phyloP scores from a whole-genome alignment of 345 rosid species.

The Salix udensis region DNA sequence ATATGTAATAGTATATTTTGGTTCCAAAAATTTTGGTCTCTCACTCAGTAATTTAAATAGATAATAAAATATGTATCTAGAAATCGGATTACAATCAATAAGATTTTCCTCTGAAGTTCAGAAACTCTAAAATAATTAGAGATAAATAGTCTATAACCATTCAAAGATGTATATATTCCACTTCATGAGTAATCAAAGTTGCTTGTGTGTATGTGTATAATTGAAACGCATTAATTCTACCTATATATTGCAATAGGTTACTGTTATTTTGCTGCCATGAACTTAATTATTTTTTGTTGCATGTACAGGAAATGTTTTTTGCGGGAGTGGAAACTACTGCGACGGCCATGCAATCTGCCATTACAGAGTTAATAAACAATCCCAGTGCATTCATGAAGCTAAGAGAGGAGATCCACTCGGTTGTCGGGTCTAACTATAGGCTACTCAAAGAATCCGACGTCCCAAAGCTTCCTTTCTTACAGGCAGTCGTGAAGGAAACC shows the following conservation, averaged over 20 bases:
- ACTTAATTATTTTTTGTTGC: background rate
- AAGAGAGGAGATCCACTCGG: slow-evolving; percentile 1
- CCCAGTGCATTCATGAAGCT: background rate
- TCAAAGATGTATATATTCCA: too few relatives aligned
- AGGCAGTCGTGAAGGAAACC: slow-evolving; percentile 39
- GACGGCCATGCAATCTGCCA: slow-evolving; percentile 12
- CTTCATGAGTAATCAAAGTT: background rate
- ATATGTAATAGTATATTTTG: too few relatives aligned
- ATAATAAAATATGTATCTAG: background rate
- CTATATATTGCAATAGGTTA: background rate
- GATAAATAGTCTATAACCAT: too few relatives aligned
- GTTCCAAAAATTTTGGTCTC: too few relatives aligned
- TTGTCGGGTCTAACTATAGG: slow-evolving; percentile 1
- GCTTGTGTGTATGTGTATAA: too few relatives aligned
- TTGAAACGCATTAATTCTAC: too few relatives aligned
- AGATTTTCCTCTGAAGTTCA: background rate
- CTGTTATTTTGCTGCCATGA: background rate
- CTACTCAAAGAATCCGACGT: slow-evolving; percentile 40
- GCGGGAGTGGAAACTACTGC: slow-evolving; percentile 12
- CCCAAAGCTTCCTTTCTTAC: slow-evolving; percentile 38
- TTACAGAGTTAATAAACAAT: background rate
- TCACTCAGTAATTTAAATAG: too few relatives aligned
- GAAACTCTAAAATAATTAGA: background rate
- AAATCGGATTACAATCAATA: background rate
- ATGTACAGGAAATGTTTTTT: background rate